Evolutionary conservation across 1,284 basidiomycete genomes (phyloP).

Genomic region (Bondarzewia mesenterica): DNA sequence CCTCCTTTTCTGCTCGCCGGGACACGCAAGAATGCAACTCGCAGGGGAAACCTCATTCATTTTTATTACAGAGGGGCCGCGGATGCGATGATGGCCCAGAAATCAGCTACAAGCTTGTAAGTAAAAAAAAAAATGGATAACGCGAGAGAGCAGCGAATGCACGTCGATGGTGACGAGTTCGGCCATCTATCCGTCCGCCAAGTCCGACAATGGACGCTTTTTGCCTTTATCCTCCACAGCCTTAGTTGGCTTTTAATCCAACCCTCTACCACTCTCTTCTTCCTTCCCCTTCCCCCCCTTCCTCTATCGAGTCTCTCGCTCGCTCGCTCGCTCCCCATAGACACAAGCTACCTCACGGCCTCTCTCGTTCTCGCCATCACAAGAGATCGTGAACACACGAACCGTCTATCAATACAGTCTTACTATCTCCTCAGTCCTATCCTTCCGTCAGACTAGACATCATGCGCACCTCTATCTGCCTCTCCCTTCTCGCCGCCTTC

Average conservation of each 20-base stretch:
- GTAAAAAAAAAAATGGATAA: no score
- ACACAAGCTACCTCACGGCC: neutral
- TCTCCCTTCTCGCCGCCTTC: constrained; percentile 1
- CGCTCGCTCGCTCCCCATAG: neutral
- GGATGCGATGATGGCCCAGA: no score
- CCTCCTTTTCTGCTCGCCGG: no score
- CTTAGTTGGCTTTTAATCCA: neutral
- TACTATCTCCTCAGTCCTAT: neutral
- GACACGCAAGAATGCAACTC: neutral
- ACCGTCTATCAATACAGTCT: neutral
- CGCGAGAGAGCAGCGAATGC: no score
- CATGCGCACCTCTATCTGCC: constrained; percentile 2
- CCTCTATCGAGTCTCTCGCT: neutral
- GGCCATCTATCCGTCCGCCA: neutral
- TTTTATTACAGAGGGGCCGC: no score
- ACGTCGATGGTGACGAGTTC: no score
- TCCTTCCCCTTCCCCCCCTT: neutral
- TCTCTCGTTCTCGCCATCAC: neutral
- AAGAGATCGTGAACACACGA: neutral
- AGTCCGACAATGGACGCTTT: no score
- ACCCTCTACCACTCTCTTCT: neutral
- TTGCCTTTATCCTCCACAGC: no score
- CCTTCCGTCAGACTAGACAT: neutral
- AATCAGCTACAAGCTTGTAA: no score
- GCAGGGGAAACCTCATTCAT: neutral